Base-by-base conservation (phyloP, 2,329 filamentous ascomycete species). In the Helicocarpus griseus region DNA sequence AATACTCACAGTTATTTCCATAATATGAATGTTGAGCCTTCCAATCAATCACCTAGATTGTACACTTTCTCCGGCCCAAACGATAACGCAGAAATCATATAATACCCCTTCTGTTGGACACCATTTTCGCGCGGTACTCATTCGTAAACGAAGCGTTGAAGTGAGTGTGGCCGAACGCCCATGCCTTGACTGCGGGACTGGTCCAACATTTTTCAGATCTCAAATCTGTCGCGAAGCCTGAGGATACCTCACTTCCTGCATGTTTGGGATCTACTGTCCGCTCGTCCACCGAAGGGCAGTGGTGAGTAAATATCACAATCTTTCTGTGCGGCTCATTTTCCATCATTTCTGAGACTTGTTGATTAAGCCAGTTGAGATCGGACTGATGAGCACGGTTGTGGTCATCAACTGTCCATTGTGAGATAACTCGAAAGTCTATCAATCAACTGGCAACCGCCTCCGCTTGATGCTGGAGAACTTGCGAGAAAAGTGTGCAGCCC, bases 401-500 rank as follows among this genome's bases (percentile, higher is more conserved):
- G 14, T 47, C 50, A n/a, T 60, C 55, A 4, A 63, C 54, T 9
- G 53, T 54, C 60, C 62, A 65, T 17, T 60, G 54, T 0, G 52
- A 44, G 6, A 65, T 76, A 2, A 69, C 57, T 51, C 66, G 72
- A 53, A 78, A 79, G 62, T 78, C 75, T 38, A 72, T 72, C 14
- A 78, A 49, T 0, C 70, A 63, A 26, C 64, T 53, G 33, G 63
- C 63, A 6, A 77, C 71, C 0, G 54, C 59, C 24, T 63, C 58
- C 8, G 56, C 51, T 5, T 68, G 64, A 17, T 67, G 60, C 0
- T 60, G 50, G 1, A 69, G 65, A 31, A 80, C 63, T 5, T 57
- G 51, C 0, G 77, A 78, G 61, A 76, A 80, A 4, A 80, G 64
- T 14, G 71, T 73, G 57, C 70, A 74, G 5, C 72, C 71, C 1